Base-by-base conservation (phyloP, 2,329 filamentous ascomycete species). In the Calonectria hawksworthii region DNA sequence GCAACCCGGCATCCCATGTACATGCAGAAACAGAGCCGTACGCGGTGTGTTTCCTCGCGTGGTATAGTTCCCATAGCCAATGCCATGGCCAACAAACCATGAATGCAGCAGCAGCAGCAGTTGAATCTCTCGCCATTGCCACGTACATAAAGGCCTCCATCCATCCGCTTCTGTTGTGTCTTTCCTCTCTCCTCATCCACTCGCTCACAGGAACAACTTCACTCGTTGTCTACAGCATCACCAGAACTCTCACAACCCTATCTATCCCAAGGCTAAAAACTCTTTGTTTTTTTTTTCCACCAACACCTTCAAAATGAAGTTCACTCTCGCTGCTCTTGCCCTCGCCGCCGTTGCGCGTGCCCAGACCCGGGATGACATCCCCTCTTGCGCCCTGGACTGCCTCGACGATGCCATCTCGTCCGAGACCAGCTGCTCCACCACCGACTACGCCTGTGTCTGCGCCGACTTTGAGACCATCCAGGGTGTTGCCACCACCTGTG, bases 341-440 rank as follows among this genome's bases (percentile, higher is more conserved):
- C 80, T 86, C 76, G 83, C 82, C 77, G 80, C 83, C 72, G 76
- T 83, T 69, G 85, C 79, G 56, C 76, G 78, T 69, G 86, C 85
- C 77, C 83, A 85, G 83, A 77, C 79, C 73, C 77, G 74, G 67
- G 61, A 32, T 54, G 84, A 85, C 74, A 81, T 87, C 71, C 86
- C 86, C 78, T 66, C 74, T 71, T 87, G 86, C 78, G 85, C 86
- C 44, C 54, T 82, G n/a, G 68, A 81, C 50, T 87, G 86, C 81
- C 80, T 87, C 44, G 77, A 81, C 77, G 70, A 80, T 3, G 81
- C 84, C 73, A 80, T 86, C 77, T 67, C 63, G 41, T 74, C 75
- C 70, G 74, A 82, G 75, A 84, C 84, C 74, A 70, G 52, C 59
- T 87, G 86, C 80, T 61, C 74, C 16, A 75, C 64, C 41, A 79